Base-by-base conservation (phyloP, 768 basidiomycete genomes). In the Daedaleopsis sinensis region DNA sequence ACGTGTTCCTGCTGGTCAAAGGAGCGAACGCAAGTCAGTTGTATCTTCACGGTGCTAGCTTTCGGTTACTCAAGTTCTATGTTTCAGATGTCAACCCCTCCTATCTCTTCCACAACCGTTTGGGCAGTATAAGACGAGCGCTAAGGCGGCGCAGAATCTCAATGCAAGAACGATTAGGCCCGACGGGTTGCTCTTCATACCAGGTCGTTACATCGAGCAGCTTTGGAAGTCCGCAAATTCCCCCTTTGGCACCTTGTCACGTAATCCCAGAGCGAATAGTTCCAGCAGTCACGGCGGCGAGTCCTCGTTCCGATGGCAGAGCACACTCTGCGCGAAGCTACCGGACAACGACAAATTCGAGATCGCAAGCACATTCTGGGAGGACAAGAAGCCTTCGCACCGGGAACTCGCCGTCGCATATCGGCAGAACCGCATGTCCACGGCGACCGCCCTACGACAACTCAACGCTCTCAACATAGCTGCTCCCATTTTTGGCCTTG, bases 311-410 rank as follows among this genome's bases (percentile, higher is more conserved):
- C 76, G 78, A 15, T 83, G 73, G 61, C 84, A 86, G 66, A 78
- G 76, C 32, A 84, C 83, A 0, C 79, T 82, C 1, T 79, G 81
- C 56, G 74, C 74, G 15, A 77, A 77, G 51, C 76, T 82, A 12
- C 81, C 84, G 0, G 79, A 80, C 36, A 73, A 70, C 51, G 74
- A 78, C 1, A 75, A 77, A 11, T 84, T 85, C 65, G 83, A 85
- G 69, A 83, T 85, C 59, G 76, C 74, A 15, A 82, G 84, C 64
- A 79, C 79, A 57, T 71, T 85, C 52, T 84, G 81, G 81, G 83
- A 86, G 65, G 84, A 86, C 71, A 86, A 86, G 75, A 86, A 85
- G 57, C 80, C 82, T 0, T 72, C 77, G 12, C 80, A 84, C 48
- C 66, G 74, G 5, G 68, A 82, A 62, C 75, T 82, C 2, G 82